These are phyloP conservation scores for Coniferiporia weirii DNA, from an alignment of 1,284 basidiomycete genomes.

Conservation along the genomic window DNA sequence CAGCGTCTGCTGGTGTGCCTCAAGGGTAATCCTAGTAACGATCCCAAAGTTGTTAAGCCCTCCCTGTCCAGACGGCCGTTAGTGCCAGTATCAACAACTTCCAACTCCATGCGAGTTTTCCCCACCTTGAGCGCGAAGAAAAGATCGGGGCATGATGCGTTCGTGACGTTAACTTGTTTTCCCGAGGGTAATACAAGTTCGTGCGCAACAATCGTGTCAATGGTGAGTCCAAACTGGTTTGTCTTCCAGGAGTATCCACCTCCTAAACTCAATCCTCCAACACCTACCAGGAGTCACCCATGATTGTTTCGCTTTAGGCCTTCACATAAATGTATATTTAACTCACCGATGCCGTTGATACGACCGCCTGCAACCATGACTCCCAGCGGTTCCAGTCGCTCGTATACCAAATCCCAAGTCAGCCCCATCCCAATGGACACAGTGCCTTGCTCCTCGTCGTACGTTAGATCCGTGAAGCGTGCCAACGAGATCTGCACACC, in stretches of 20 bases:
- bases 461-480: constrained; percentile 19
- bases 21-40: constrained; percentile 9
- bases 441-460: constrained; percentile 12
- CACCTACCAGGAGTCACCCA: neutral
- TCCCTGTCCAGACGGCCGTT: neutral
- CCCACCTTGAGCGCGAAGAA: constrained; percentile 14
- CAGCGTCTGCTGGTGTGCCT: constrained; percentile 3
- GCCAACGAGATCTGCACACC: constrained; percentile 25
- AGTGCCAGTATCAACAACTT: neutral
- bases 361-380: constrained; percentile 23
- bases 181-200: constrained; percentile 13
- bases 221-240: constrained; percentile 14
- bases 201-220: constrained; percentile 13
- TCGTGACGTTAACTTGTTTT: neutral
- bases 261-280: constrained; percentile 5
- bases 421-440: constrained; percentile 21
- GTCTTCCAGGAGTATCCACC: constrained; percentile 18
- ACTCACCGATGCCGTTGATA: constrained; percentile 19
- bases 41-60: constrained; percentile 17
- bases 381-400: constrained; percentile 17
- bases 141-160: constrained; percentile 4
- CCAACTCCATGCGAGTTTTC: neutral
- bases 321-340: neutral
- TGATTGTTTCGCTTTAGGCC: neutral
- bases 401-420: constrained; percentile 24